These are phyloP conservation scores for Primulina tabacum DNA, from an alignment of 257 asterid genomes.

Conservation along the genomic window DNA sequence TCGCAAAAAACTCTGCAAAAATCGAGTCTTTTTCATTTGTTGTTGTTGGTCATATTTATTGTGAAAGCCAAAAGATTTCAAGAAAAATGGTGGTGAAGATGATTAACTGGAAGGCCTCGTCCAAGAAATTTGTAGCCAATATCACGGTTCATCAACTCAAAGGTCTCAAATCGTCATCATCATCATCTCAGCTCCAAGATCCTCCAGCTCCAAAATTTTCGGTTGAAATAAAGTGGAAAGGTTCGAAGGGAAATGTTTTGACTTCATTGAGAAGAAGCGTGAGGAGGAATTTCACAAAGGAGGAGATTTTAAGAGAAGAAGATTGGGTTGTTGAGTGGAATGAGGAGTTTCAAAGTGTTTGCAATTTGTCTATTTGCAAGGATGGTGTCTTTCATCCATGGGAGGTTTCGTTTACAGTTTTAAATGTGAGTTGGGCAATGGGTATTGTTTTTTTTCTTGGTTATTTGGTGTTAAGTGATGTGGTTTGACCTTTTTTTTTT, in stretches of 20 bases:
- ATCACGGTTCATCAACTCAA: conserved; percentile 39
- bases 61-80: conserved; percentile 8
- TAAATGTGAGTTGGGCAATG: conserved; percentile 48
- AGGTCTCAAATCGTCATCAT: conserved; percentile 27
- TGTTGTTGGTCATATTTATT: background rate
- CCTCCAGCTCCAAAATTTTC: conserved; percentile 34
- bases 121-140: conserved; percentile 57
- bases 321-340: conserved; percentile 54
- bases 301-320: conserved; percentile 29
- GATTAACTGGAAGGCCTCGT: conserved; percentile 72
- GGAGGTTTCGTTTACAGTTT: conserved; percentile 55
- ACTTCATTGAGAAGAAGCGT: conserved; percentile 41
- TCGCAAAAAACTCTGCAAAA: background rate
- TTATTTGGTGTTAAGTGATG: background rate
- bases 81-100: conserved; percentile 60
- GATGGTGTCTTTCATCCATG: conserved; percentile 61
- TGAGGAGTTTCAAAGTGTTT: conserved; percentile 53
- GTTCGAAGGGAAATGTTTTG: conserved; percentile 50
- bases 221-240: conserved; percentile 72
- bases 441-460: background rate
- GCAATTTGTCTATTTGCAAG: conserved; percentile 39
- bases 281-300: conserved; percentile 59
- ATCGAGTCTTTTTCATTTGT: background rate
- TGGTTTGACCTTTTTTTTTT: conserved; percentile 11
- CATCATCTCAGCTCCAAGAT: conserved; percentile 23